A percentile compares a stretch with the other conserved stretches of the same genome.
Conservation (phyloP, 1,139 yeast species). For the Arxiozyma telluris region DNA sequence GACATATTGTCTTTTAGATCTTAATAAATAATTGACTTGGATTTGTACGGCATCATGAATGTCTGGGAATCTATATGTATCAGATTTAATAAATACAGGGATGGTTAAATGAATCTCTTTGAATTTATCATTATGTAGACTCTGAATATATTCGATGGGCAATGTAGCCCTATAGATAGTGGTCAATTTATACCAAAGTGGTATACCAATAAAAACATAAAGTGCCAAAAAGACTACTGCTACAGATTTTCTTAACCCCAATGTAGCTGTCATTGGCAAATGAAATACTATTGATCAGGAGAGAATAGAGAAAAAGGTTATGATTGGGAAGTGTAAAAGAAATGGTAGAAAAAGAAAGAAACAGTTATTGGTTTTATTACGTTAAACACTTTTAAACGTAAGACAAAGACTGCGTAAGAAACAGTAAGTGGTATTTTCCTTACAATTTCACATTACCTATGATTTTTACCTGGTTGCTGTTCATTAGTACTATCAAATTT, state of each 20-base stretch:
- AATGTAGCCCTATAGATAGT: conserved; percentile 66
- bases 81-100: conserved; percentile 45
- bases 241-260: conserved; percentile 16
- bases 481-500: no score
- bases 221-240: conserved; percentile 29
- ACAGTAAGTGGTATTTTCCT: no score
- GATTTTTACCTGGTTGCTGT: no score
- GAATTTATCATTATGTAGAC: conserved; percentile 31
- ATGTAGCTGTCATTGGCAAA: conserved; percentile 5
- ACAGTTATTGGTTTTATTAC: background rate
- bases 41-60: conserved; percentile 39
- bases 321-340: background rate
- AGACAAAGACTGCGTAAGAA: no score
- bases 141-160: conserved; percentile 47
- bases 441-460: no score
- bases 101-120: conserved; percentile 25
- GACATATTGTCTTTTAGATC: conserved; percentile 16
- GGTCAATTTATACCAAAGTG: conserved; percentile 66
- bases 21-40: conserved; percentile 25
- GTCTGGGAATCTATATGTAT: conserved; percentile 35
- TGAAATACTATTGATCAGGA: no score
- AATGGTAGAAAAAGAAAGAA: no score
- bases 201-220: conserved; percentile 54
- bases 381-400: background rate
- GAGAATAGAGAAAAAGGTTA: background rate